These are phyloP conservation scores for Leptomonas seymouri DNA, from an alignment of 208 protist species.

Conservation along the genomic window DNA sequence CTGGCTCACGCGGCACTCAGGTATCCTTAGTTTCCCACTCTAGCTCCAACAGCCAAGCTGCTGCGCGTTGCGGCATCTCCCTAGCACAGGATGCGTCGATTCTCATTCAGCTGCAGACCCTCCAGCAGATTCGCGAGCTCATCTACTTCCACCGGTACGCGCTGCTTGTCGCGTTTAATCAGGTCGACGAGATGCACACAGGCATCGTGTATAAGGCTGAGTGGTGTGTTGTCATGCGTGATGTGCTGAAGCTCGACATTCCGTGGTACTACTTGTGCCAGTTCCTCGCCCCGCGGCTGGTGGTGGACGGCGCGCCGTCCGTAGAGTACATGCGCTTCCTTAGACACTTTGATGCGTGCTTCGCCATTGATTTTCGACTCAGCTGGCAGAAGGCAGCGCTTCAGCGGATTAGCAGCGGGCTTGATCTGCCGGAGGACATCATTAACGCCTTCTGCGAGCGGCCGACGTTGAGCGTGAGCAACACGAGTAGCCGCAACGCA, in stretches of 20 bases:
- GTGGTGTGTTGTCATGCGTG: conserved; percentile 78
- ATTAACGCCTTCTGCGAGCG: conserved; percentile 49
- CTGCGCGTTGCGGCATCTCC: conserved; percentile 1
- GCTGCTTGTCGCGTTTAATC: conserved; percentile 75
- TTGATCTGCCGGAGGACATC: conserved; percentile 79
- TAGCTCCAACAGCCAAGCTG: background rate
- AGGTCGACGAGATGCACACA: conserved; percentile 61
- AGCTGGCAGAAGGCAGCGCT: conserved; percentile 55
- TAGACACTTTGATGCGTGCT: conserved; percentile 55
- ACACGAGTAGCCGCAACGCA: background rate
- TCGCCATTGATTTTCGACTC: conserved; percentile 46
- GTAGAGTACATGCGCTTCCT: conserved; percentile 88
- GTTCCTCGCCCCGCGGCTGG: conserved; percentile 58
- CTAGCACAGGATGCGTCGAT: conserved; percentile 36
- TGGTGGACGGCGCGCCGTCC: conserved; percentile 61
- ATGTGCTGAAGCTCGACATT: conserved; percentile 71
- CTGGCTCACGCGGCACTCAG: conserved; percentile 5
- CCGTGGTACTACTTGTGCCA: conserved; percentile 88
- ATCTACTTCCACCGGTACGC: conserved; percentile 80
- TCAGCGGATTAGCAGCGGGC: conserved; percentile 49
- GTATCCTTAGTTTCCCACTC: conserved; percentile 15
- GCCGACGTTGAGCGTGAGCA: conserved; percentile 8
- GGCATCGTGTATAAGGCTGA: conserved; percentile 87
- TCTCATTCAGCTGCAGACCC: conserved; percentile 45
- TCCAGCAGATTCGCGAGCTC: conserved; percentile 64